These are phyloP conservation scores for Aspergillus chevalieri DNA, from an alignment of 2,329 filamentous ascomycete genomes.

Conservation along the genomic window DNA sequence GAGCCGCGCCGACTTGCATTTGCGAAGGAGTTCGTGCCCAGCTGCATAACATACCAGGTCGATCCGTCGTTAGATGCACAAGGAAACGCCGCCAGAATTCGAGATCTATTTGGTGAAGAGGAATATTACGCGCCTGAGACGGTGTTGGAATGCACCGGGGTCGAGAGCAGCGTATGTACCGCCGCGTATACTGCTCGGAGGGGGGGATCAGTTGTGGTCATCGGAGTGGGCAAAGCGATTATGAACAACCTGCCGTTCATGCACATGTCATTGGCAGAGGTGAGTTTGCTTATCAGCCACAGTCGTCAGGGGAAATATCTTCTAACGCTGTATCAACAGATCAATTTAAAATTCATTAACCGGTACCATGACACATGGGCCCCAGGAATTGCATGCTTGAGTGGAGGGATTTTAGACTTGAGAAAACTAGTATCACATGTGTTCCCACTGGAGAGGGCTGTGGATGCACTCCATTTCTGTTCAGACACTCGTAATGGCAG, in stretches of 20 bases:
- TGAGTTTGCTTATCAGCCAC: constrained; percentile 5
- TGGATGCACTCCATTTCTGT: constrained; percentile 52
- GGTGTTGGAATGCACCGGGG: constrained; percentile 60
- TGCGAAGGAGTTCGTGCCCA: constrained; percentile 53
- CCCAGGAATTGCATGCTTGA: constrained; percentile 55
- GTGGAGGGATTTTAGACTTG: constrained; percentile 55
- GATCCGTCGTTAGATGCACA: constrained; percentile 41
- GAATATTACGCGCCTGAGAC: constrained; percentile 55
- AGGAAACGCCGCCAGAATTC: constrained; percentile 48
- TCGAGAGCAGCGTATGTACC: constrained; percentile 57
- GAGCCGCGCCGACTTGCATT: constrained; percentile 53
- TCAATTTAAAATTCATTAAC: constrained; percentile 65
- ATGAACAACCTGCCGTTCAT: constrained; percentile 65
- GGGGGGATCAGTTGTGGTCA: constrained; percentile 57
- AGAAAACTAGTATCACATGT: constrained; percentile 58
- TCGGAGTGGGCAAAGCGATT: constrained; percentile 56
- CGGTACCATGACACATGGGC: constrained; percentile 66
- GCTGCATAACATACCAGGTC: constrained; percentile 51
- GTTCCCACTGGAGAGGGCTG: constrained; percentile 56
- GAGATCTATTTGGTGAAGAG: constrained; percentile 46
- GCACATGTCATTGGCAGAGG: constrained; percentile 57
- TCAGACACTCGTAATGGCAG: constrained; percentile 50
- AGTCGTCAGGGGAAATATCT: neutral
- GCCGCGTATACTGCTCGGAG: constrained; percentile 53
- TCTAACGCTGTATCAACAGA: constrained; percentile 34